Evolutionary conservation across 805 yeast species (phyloP).

Genomic region (Monosporozyma aerobia): DNA sequence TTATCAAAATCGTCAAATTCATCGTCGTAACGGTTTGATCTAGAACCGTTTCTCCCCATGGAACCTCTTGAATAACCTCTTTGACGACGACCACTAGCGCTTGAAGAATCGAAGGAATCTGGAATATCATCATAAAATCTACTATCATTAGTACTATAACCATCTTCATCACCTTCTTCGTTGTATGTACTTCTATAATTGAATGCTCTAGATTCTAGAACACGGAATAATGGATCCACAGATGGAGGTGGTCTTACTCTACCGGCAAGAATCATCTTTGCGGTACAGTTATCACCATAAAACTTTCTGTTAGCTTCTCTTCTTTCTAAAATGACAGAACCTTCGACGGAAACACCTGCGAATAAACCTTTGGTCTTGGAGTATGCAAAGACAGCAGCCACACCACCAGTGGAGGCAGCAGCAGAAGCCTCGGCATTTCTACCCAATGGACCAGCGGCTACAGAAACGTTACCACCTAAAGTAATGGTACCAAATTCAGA

Average conservation of each 20-base stretch:
- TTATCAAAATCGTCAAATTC: conserved; percentile 20
- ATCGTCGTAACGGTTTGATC: conserved; percentile 14
- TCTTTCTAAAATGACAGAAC: conserved; percentile 92
- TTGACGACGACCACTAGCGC: conserved; percentile 23
- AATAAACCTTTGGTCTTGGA: conserved; percentile 93
- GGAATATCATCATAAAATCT: conserved; percentile 52
- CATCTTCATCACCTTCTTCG: conserved; percentile 54
- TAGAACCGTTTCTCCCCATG: conserved; percentile 4
- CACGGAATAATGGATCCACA: conserved; percentile 77
- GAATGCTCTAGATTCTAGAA: conserved; percentile 80
- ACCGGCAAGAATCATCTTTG: conserved; percentile 77
- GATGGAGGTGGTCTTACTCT: conserved; percentile 89
- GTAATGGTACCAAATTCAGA: conserved; percentile 92
- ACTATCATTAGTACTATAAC: conserved; percentile 56
- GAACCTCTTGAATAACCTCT: conserved; percentile 15
- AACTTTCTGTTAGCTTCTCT: conserved; percentile 94
- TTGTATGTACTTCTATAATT: conserved; percentile 39
- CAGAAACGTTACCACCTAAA: conserved; percentile 86
- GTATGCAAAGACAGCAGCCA: conserved; percentile 86
- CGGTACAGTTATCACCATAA: conserved; percentile 81
- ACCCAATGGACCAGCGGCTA: conserved; percentile 97
- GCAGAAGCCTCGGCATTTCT: conserved; percentile 98
- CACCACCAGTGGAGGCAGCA: conserved; percentile 76
- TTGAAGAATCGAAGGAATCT: conserved; percentile 34
- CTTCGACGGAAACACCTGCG: conserved; percentile 96